Conservation (phyloP, 768 basidiomycete genomes). For the Suillus bovinus region DNA sequence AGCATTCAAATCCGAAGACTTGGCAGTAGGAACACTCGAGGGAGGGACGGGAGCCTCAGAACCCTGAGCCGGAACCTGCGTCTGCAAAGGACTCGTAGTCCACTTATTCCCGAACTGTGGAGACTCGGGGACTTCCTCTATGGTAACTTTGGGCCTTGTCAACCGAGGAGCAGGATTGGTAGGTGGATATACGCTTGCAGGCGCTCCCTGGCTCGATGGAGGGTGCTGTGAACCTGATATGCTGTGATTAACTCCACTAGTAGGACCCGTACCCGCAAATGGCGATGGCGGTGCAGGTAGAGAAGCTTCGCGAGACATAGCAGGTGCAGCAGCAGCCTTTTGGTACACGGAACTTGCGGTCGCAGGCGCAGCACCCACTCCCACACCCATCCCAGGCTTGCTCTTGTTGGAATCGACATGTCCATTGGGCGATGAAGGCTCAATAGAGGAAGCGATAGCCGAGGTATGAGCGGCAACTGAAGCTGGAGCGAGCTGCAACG, state of each 20-base stretch:
- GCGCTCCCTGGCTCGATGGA: neutral
- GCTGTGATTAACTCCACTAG: neutral
- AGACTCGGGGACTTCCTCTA: slow-evolving; percentile 30
- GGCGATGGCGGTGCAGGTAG: neutral
- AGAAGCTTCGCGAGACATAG: slow-evolving; percentile 1
- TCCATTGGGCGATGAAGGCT: neutral
- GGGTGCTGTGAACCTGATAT: neutral
- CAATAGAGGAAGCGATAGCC: neutral
- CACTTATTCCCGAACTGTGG: slow-evolving; percentile 17
- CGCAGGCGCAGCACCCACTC: neutral
- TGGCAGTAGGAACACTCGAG: neutral
- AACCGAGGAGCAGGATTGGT: slow-evolving; percentile 11
- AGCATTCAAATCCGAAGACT: slow-evolving; percentile 13
- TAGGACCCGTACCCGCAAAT: neutral
- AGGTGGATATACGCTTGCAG: neutral
- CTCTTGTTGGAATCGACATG: neutral
- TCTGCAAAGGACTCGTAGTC: slow-evolving; percentile 4
- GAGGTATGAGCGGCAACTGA: neutral
- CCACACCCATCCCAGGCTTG: neutral
- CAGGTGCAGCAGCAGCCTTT: neutral
- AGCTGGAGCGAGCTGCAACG: slow-evolving; percentile 1
- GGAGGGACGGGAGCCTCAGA: slow-evolving; percentile 13
- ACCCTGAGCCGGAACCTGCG: slow-evolving; percentile 13
- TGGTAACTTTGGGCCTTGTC: slow-evolving; percentile 27
- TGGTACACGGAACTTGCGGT: neutral